phyloP scores from a whole-genome alignment of 2,329 filamentous ascomycete genomes.

The Monosporascus sp. region DNA sequence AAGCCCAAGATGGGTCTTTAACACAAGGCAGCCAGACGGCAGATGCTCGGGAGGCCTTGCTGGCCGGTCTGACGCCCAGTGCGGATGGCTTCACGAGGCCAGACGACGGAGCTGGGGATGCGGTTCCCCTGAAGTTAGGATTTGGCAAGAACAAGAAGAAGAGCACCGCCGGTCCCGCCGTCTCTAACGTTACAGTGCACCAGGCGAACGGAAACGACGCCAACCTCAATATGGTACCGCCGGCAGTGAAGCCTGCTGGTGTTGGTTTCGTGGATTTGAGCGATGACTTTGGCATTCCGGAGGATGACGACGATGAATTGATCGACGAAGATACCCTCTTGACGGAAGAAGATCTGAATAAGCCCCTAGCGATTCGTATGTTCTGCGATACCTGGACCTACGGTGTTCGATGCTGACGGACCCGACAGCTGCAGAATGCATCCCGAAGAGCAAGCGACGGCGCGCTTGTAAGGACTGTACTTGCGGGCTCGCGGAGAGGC shows the following conservation, averaged over 20 bases:
- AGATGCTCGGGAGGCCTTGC: constrained; percentile 71
- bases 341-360: constrained; percentile 75
- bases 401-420: constrained; percentile 17
- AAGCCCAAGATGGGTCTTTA: constrained; percentile 63
- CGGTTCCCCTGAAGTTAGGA: constrained; percentile 53
- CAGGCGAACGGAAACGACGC: constrained; percentile 35
- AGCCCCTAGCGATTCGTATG: constrained; percentile 71
- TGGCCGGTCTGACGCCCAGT: constrained; percentile 69
- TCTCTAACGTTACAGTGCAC: constrained; percentile 25
- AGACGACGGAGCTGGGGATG: constrained; percentile 50
- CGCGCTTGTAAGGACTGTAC: constrained; percentile 97
- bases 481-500: constrained; percentile 79
- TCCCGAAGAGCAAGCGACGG: constrained; percentile 83
- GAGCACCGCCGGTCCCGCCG: constrained; percentile 30
- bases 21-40: constrained; percentile 33
- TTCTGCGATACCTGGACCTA: not conserved
- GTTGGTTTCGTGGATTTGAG: constrained; percentile 66
- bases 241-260: constrained; percentile 43
- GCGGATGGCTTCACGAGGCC: constrained; percentile 69
- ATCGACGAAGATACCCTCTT: constrained; percentile 89
- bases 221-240: constrained; percentile 27
- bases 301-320: constrained; percentile 71
- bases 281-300: constrained; percentile 55
- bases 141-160: constrained; percentile 60
- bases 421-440: constrained; percentile 68